These are phyloP conservation scores for Nicotiana tomentosiformis DNA, from an alignment of 257 asterid species.

Conservation along the genomic window DNA sequence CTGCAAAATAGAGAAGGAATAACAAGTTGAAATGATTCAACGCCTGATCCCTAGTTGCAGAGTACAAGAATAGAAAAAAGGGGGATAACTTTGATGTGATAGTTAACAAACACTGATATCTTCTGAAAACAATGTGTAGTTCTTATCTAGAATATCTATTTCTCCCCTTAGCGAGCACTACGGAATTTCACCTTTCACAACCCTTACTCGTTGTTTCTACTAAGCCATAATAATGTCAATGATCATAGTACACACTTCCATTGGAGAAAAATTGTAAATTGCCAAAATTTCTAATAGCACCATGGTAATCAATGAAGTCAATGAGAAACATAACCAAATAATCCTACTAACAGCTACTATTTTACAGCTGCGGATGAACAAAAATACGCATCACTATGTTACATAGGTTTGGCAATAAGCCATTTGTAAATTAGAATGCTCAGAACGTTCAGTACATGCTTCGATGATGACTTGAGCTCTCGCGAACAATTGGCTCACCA, in stretches of 20 bases:
- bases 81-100: background rate
- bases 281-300: background rate
- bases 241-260: background rate
- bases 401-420: background rate
- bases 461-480: constrained; percentile 10
- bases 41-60: background rate
- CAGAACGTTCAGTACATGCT: background rate
- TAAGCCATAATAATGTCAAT: background rate
- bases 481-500: constrained; percentile 71
- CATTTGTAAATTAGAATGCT: background rate
- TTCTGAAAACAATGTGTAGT: background rate
- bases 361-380: background rate
- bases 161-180: background rate
- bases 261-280: background rate
- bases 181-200: background rate
- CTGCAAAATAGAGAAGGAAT: background rate
- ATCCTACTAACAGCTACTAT: background rate
- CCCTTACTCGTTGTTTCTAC: background rate
- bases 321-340: background rate
- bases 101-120: background rate
- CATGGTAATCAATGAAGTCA: background rate
- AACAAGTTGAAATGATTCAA: background rate
- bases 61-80: background rate
- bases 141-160: background rate
- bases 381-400: background rate